phyloP scores from a whole-genome alignment of 805 yeast genomes.

The Babjeviella inositovora region DNA sequence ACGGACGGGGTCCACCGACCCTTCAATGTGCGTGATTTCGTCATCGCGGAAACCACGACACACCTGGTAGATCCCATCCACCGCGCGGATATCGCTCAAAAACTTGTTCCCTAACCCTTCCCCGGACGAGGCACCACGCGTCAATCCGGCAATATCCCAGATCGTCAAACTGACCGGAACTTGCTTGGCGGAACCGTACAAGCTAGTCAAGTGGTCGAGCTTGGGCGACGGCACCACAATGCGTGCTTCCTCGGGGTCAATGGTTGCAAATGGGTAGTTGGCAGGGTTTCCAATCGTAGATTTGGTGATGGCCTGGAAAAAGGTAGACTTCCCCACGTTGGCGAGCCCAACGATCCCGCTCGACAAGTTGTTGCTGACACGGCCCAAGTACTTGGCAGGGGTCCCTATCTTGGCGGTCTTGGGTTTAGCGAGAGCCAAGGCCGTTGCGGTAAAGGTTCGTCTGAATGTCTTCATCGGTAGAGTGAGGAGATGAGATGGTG shows the following conservation, averaged over 20 bases:
- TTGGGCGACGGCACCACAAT: conserved; percentile 34
- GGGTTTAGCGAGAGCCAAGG: no score
- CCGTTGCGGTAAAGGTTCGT: no score
- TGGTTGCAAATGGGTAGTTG: conserved; percentile 62
- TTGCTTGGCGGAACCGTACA: conserved; percentile 31
- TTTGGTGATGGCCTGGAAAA: conserved; percentile 43
- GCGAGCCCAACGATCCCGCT: conserved; percentile 46
- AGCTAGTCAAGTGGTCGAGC: conserved; percentile 25
- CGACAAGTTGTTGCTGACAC: conserved; percentile 18
- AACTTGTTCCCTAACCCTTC: conserved; percentile 67
- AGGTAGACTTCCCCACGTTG: conserved; percentile 48
- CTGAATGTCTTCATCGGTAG: no score
- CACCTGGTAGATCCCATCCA: conserved; percentile 57
- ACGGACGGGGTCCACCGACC: conserved; percentile 44
- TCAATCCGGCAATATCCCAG: conserved; percentile 58
- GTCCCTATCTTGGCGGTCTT: no score
- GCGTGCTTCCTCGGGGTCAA: conserved; percentile 54
- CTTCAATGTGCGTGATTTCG: conserved; percentile 54
- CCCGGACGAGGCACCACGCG: conserved; percentile 44
- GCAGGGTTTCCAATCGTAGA: conserved; percentile 53
- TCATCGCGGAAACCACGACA: conserved; percentile 50
- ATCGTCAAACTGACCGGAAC: conserved; percentile 41
- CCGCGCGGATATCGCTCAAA: conserved; percentile 51
- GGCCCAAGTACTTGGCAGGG: conserved; percentile 9
- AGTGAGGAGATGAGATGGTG: no score